A percentile compares a stretch with the other conserved stretches of the same genome.
Conservation (phyloP, 306 rosid species). For the barrel medic (Medicago truncatula) region DNA sequence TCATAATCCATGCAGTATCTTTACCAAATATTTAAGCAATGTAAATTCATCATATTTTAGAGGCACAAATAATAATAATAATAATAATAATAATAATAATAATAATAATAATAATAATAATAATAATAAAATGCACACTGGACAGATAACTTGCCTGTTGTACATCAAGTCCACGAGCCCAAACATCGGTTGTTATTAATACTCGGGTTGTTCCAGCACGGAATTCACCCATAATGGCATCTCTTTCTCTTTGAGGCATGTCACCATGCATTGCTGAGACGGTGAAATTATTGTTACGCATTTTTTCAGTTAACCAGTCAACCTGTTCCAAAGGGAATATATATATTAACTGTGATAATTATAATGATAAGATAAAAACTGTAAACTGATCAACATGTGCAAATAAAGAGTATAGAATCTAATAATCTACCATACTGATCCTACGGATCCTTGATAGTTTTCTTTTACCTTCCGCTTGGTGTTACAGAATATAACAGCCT, state of each 20-base stretch:
- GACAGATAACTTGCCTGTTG: conserved; percentile 79
- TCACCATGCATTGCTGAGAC: conserved; percentile 99
- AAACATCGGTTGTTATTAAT: conserved; percentile 94
- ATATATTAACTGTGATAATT: not conserved
- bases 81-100: not conserved
- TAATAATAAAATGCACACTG: not conserved
- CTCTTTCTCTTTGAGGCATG: conserved; percentile 98
- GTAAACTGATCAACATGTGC: not conserved
- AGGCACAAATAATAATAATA: not conserved
- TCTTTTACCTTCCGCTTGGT: conserved; percentile 88
- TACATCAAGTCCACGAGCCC: conserved; percentile 99
- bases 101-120: not conserved
- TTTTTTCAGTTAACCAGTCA: conserved; percentile 97
- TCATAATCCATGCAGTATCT: not conserved
- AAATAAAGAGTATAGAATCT: conserved; percentile 5
- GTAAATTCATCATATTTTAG: conserved; percentile 20
- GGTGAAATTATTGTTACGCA: conserved; percentile 93
- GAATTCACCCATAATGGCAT: conserved; percentile 94
- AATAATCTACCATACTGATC: conserved; percentile 3
- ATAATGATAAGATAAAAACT: not conserved
- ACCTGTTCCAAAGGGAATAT: conserved; percentile 58
- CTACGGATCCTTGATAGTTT: not conserved
- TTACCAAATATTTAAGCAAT: not conserved
- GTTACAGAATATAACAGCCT: conserved; percentile 98
- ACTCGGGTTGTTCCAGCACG: conserved; percentile 92